A percentile compares a stretch with the other conserved stretches of the same genome.
Evolutionary conservation across 108 stramenopile genomes (phyloP).

Genomic region (Fragilariopsis cylindrus): DNA sequence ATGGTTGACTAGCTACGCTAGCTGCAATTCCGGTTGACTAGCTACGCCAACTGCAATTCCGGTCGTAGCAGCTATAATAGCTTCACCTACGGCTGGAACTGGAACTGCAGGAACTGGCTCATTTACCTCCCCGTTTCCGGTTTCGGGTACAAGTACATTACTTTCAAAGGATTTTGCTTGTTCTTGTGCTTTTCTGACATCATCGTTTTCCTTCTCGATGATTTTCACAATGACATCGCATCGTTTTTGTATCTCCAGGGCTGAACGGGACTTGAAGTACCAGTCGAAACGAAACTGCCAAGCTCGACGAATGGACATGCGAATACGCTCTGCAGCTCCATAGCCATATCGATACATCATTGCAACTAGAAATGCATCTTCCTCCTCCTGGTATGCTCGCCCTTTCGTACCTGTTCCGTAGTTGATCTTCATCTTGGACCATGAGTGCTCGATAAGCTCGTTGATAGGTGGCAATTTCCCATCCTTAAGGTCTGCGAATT

Average conservation of each 20-base stretch:
- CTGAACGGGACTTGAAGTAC: conserved; percentile 97
- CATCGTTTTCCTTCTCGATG: conserved; percentile 78
- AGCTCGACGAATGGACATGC: conserved; percentile 91
- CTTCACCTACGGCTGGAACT: no score
- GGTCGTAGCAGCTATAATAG: no score
- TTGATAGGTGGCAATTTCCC: conserved; percentile 55
- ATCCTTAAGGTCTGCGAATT: conserved; percentile 66
- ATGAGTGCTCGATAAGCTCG: conserved; percentile 83
- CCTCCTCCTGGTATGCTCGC: conserved; percentile 88
- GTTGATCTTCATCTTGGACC: conserved; percentile 82
- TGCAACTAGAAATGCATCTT: conserved; percentile 94
- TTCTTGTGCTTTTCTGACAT: conserved; percentile 39
- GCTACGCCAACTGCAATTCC: no score
- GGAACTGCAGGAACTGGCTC: no score
- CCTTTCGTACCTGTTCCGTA: conserved; percentile 63
- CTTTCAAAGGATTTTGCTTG: neutral
- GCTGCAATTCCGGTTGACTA: no score
- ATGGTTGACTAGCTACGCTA: no score
- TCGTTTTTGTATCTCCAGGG: conserved; percentile 91
- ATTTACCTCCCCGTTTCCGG: no score
- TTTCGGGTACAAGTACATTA: no score
- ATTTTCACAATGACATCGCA: conserved; percentile 79
- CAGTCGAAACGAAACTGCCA: conserved; percentile 98
- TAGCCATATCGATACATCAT: conserved; percentile 97
- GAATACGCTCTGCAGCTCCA: conserved; percentile 90